A percentile compares a stretch with the other conserved stretches of the same genome.
These are phyloP conservation scores for Ottelia alismoides DNA, from an alignment of 106 monocot species.

Conservation along the genomic window DNA sequence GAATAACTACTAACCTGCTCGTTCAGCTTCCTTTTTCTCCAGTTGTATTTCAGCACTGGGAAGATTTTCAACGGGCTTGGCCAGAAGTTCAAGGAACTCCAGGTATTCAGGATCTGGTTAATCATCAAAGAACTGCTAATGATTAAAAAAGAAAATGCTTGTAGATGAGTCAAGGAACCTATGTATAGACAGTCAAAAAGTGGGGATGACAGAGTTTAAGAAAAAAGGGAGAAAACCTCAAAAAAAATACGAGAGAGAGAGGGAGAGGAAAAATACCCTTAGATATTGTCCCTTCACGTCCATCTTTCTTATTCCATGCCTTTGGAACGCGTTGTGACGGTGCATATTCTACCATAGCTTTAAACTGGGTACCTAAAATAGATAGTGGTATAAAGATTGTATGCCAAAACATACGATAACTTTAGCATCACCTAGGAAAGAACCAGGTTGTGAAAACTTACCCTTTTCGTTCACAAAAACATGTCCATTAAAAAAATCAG, in stretches of 20 bases:
- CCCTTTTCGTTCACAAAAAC: slow-evolving; percentile 94
- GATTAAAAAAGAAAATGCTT: not conserved
- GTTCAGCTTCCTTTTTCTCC: slow-evolving; percentile 83
- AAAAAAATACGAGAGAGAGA: not conserved
- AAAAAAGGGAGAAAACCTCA: too few relatives aligned
- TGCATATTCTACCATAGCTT: slow-evolving; percentile 68
- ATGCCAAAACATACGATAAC: too few relatives aligned
- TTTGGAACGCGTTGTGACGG: slow-evolving; percentile 71
- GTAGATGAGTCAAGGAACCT: too few relatives aligned
- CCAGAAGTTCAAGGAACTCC: slow-evolving; percentile 57
- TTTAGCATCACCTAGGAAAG: too few relatives aligned
- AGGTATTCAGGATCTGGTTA: slow-evolving; percentile 64
- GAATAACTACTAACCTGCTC: slow-evolving; percentile 40
- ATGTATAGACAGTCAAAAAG: too few relatives aligned
- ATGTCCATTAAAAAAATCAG: slow-evolving; percentile 87
- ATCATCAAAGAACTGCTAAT: not conserved
- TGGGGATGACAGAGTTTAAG: too few relatives aligned
- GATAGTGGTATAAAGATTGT: too few relatives aligned
- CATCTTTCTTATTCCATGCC: slow-evolving; percentile 54
- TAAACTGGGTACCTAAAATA: slow-evolving; percentile 57
- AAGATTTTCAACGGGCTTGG: slow-evolving; percentile 72
- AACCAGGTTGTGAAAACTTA: too few relatives aligned
- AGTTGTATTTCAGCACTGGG: slow-evolving; percentile 95
- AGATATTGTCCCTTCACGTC: slow-evolving; percentile 47
- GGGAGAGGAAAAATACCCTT: slow-evolving; percentile 9